Percentiles rank a stretch among this genome's conserved stretches.
Evolutionary conservation across 305 asterid genomes (phyloP).

Genomic region (Fraxinus albicans): DNA sequence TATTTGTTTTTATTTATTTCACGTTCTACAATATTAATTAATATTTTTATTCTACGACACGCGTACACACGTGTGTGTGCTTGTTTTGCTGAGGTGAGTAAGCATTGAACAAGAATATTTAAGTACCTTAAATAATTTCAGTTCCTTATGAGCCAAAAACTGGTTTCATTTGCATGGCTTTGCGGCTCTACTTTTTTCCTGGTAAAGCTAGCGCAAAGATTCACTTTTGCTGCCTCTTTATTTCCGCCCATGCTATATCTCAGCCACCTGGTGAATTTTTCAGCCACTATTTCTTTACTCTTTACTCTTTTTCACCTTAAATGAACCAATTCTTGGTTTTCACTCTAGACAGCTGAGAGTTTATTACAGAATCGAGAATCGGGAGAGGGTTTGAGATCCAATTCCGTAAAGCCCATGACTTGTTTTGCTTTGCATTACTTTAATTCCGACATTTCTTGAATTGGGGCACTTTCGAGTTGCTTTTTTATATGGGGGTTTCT

Average conservation of each 20-base stretch:
- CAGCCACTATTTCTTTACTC: slow-evolving; percentile 20
- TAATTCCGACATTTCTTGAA: slow-evolving; percentile 1
- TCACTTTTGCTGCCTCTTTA: slow-evolving; percentile 34
- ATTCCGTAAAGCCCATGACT: slow-evolving; percentile 31
- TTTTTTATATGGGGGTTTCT: slow-evolving; percentile 25
- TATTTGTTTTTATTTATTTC: background rate
- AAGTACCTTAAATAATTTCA: background rate
- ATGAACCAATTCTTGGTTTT: slow-evolving; percentile 9
- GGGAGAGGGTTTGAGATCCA: slow-evolving; percentile 23
- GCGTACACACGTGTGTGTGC: background rate
- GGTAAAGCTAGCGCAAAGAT: slow-evolving; percentile 55
- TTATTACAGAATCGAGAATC: background rate
- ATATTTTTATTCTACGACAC: background rate
- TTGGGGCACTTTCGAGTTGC: slow-evolving; percentile 16
- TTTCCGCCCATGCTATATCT: slow-evolving; percentile 38
- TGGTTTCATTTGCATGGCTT: slow-evolving; percentile 72
- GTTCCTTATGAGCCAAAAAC: slow-evolving; percentile 1
- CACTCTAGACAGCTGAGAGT: slow-evolving; percentile 14
- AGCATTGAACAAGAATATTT: background rate
- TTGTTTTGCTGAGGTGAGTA: background rate
- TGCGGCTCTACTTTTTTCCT: slow-evolving; percentile 33
- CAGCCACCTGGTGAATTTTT: slow-evolving; percentile 47
- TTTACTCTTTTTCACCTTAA: background rate
- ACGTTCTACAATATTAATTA: background rate
- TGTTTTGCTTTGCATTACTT: slow-evolving; percentile 12